phyloP scores from a whole-genome alignment of 2,329 filamentous ascomycete species.

The Paecilomyces formosus region DNA sequence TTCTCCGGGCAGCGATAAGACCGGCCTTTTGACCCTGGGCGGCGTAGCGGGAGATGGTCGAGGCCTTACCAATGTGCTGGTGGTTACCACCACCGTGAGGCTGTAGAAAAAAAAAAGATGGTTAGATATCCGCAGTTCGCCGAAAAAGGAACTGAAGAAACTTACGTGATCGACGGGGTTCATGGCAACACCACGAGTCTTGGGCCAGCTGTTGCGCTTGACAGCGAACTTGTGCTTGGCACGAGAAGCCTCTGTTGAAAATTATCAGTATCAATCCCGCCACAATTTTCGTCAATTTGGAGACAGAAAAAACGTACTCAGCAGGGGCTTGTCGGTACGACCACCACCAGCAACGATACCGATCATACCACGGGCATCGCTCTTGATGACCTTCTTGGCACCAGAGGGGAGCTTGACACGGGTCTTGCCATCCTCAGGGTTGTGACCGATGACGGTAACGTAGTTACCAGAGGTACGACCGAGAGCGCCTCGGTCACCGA shows the following conservation, averaged over 20 bases:
- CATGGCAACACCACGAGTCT: slow-evolving; percentile 99
- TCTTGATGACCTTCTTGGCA: slow-evolving; percentile 98
- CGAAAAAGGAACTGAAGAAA: slow-evolving; percentile 4
- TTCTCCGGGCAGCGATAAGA: slow-evolving; percentile 99
- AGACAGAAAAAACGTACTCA: slow-evolving; percentile 54
- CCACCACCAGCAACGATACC: slow-evolving; percentile 99
- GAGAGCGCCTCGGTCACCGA: slow-evolving; percentile 91
- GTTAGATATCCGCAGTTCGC: slow-evolving; percentile 11
- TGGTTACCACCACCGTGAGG: slow-evolving; percentile 99
- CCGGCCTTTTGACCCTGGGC: slow-evolving; percentile 98
- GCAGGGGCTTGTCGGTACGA: slow-evolving; percentile 97
- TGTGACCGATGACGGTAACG: slow-evolving; percentile 95
- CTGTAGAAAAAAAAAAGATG: slow-evolving; percentile 20
- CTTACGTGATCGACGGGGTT: slow-evolving; percentile 95
- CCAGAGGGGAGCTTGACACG: slow-evolving; percentile 98
- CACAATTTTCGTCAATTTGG: not conserved
- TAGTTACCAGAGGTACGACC: slow-evolving; percentile 99
- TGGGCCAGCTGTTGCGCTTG: slow-evolving; percentile 99
- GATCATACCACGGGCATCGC: slow-evolving; percentile 92
- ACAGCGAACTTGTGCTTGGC: slow-evolving; percentile 99
- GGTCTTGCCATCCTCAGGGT: slow-evolving; percentile 98
- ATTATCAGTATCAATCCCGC: slow-evolving; percentile 32
- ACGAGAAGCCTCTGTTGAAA: slow-evolving; percentile 78
- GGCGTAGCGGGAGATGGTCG: slow-evolving; percentile 97
- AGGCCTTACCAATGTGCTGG: slow-evolving; percentile 99